Percentiles rank a stretch among this genome's conserved stretches.
phyloP scores from a whole-genome alignment of 2,329 filamentous ascomycete genomes.

The Cyphellophora attinorum region DNA sequence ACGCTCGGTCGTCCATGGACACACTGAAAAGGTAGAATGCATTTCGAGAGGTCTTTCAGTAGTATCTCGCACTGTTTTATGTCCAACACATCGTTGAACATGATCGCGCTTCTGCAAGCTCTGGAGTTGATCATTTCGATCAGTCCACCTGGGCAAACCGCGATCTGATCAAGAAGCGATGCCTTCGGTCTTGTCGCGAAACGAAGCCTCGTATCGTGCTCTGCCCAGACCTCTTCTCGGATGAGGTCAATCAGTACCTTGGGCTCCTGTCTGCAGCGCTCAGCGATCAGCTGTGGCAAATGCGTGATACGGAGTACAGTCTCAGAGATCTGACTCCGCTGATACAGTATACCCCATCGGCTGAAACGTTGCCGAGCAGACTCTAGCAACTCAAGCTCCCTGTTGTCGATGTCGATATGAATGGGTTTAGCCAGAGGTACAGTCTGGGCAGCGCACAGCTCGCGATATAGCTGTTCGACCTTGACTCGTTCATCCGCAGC shows the following conservation, averaged over 20 bases:
- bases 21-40: slow-evolving; percentile 40
- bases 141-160: slow-evolving; percentile 63
- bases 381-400: slow-evolving; percentile 52
- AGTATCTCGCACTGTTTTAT: slow-evolving; percentile 29
- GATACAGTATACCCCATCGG: slow-evolving; percentile 64
- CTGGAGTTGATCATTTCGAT: slow-evolving; percentile 50
- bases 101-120: slow-evolving; percentile 39
- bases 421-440: slow-evolving; percentile 41
- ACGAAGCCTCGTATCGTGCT: slow-evolving; percentile 26
- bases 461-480: slow-evolving; percentile 61
- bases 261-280: slow-evolving; percentile 66
- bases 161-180: slow-evolving; percentile 33
- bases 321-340: slow-evolving; percentile 1
- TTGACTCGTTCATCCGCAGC: slow-evolving; percentile 83
- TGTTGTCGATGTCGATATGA: slow-evolving; percentile 52
- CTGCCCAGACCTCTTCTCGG: slow-evolving; percentile 62
- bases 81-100: slow-evolving; percentile 39
- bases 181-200: background rate
- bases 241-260: slow-evolving; percentile 64
- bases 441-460: slow-evolving; percentile 36
- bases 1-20: slow-evolving; percentile 41
- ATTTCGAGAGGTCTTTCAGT: slow-evolving; percentile 27
- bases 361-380: slow-evolving; percentile 49
- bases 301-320: slow-evolving; percentile 39
- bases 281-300: slow-evolving; percentile 63